Percentiles rank a stretch among this genome's conserved stretches.
phyloP scores from a whole-genome alignment of 2,329 filamentous ascomycete species.

The Pyricularia sp. region DNA sequence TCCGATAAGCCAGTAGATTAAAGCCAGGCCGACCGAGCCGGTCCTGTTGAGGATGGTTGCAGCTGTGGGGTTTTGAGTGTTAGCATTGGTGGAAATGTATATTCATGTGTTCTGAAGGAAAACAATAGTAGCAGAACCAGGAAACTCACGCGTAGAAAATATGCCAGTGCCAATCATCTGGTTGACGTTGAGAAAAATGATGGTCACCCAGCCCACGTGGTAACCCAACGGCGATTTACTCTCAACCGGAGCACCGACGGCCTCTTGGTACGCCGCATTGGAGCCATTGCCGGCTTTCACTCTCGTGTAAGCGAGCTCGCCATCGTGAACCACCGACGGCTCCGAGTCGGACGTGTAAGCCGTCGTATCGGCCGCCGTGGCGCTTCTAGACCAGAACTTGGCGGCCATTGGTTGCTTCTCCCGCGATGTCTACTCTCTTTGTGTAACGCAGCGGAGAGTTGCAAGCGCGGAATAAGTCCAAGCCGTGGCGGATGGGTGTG shows the following conservation, averaged over 20 bases:
- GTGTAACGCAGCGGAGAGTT: neutral
- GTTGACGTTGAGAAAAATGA: constrained; percentile 45
- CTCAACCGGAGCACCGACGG: constrained; percentile 48
- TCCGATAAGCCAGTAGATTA: constrained; percentile 54
- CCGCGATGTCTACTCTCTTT: neutral
- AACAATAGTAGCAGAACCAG: neutral
- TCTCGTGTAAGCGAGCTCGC: constrained; percentile 28
- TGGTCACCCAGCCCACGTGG: constrained; percentile 39
- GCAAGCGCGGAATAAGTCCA: neutral
- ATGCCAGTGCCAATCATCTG: constrained; percentile 52
- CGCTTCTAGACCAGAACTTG: constrained; percentile 10
- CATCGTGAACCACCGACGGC: constrained; percentile 19
- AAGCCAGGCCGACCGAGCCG: constrained; percentile 46
- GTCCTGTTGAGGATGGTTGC: constrained; percentile 43
- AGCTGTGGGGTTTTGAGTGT: constrained; percentile 22
- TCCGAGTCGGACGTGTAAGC: constrained; percentile 12
- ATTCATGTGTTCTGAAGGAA: neutral
- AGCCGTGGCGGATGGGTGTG: neutral
- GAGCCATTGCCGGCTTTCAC: constrained; percentile 13
- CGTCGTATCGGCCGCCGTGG: constrained; percentile 4
- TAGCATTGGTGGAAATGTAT: neutral
- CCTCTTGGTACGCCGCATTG: constrained; percentile 31
- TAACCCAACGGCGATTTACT: constrained; percentile 46
- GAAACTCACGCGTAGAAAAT: constrained; percentile 45
- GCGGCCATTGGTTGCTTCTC: constrained; percentile 9